Conservation (phyloP, 2,329 filamentous ascomycete species). For the Clarireedia monteithiana region DNA sequence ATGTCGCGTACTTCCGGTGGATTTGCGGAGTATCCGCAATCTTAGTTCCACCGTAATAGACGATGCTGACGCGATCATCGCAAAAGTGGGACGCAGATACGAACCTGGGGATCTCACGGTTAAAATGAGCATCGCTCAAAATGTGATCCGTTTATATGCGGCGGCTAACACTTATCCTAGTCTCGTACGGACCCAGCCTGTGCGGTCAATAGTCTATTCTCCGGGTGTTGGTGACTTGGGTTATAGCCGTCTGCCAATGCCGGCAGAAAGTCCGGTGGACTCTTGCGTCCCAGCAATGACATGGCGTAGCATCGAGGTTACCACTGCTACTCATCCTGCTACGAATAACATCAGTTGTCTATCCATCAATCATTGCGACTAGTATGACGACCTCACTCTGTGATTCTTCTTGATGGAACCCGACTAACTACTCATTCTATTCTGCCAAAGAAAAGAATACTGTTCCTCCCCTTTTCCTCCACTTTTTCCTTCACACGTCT, state of each 20-base stretch:
- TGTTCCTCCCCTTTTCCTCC: too few species aligned
- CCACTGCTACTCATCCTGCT: too few species aligned
- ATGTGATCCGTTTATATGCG: neutral
- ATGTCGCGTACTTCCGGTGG: neutral
- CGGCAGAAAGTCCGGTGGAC: too few species aligned
- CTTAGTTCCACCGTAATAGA: neutral
- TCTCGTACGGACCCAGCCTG: neutral
- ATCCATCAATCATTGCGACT: too few species aligned
- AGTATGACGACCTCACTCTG: too few species aligned
- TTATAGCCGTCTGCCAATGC: neutral
- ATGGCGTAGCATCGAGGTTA: too few species aligned
- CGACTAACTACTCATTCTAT: too few species aligned
- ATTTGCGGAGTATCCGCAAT: neutral
- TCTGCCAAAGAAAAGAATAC: too few species aligned
- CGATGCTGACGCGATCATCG: neutral
- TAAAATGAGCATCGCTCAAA: constrained; percentile 1
- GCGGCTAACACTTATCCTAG: neutral
- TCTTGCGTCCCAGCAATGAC: too few species aligned
- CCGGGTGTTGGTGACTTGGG: neutral
- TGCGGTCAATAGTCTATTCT: neutral
- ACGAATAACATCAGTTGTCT: too few species aligned
- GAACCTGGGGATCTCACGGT: neutral
- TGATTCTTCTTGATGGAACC: too few species aligned
- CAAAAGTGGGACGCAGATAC: neutral
- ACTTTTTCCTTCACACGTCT: too few species aligned